Base-by-base conservation (phyloP, 1,139 yeast species). In the Taiozyma onychis region DNA sequence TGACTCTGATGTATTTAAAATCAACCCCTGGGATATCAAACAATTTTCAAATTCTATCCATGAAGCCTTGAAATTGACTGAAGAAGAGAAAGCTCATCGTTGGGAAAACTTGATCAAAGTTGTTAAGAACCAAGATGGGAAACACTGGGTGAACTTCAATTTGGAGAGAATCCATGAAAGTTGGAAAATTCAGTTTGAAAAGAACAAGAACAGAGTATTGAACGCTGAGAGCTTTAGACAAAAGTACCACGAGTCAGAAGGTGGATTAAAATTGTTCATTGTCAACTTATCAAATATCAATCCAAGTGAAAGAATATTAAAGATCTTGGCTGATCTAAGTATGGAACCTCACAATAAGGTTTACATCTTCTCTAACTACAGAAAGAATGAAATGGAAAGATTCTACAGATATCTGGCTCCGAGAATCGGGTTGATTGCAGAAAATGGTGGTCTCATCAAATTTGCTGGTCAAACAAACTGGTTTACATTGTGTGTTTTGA, bases 11-110 rank as follows among this genome's bases (percentile, higher is more conserved):
- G 57, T 91, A 6, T 68, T 89, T 14, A 50, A 50, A 44, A 83
- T 91, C 42, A 95, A 93, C 63, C 99, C 99, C 1, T 93, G 97
- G 96, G 95, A 90, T 65, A 74, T 79, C 37, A 77, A 74, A 45
- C 78, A 79, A 54, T 81, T 90, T 57, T 76, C 95, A 0, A 75
- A 78, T 26, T 74, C 80, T 7, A 85, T 89, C 51, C 74, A 79
- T 54, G 54, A 63, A 9, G 88, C 89, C 44, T 68, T 93, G 46
- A 80, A 77, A 13, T 83, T 91, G 91, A 57, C 74, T 7, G 64
- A 66, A 0, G 75, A 71, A 26, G 95, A 87, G 55, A 83, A 81
- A 57, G 59, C 68, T 30, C 61, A 68, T 43, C 74, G 91, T 46
- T 90, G 96, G 93, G 66, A 75, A 27, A 70, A 69, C 34, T 75